A percentile compares a stretch with the other conserved stretches of the same genome.
Conservation (phyloP, 257 asterid genomes). For the Fraxinus pennsylvanica region DNA sequence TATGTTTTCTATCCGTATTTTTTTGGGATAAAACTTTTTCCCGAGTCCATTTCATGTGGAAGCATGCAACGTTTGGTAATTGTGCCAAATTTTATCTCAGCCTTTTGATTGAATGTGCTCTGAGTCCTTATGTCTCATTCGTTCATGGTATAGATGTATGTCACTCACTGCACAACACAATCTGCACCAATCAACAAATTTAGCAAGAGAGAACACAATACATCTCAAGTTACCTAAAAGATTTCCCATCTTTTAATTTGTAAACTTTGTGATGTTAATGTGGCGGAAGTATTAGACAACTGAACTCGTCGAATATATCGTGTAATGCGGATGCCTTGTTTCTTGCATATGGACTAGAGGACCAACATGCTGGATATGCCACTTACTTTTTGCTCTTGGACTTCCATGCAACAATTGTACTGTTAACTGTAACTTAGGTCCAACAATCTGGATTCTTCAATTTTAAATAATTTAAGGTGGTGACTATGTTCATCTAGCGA, state of each 20-base stretch:
- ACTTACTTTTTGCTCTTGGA: not conserved
- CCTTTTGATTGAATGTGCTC: not conserved
- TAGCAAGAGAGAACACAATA: not conserved
- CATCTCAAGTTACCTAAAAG: not conserved
- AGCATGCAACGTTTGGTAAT: conserved; percentile 14
- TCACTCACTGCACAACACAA: not conserved
- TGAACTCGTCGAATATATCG: not conserved
- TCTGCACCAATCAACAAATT: not conserved
- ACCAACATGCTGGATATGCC: not conserved
- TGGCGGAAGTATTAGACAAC: not conserved
- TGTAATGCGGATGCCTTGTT: not conserved
- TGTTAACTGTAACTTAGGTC: not conserved
- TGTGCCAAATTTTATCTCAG: conserved; percentile 3
- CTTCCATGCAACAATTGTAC: not conserved
- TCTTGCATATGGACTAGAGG: not conserved
- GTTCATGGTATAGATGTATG: not conserved
- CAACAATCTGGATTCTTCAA: not conserved
- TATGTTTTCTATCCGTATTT: conserved; percentile 41
- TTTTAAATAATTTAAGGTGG: not conserved
- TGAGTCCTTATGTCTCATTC: not conserved
- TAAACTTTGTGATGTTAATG: not conserved
- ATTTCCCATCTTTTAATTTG: not conserved
- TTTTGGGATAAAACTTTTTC: not conserved
- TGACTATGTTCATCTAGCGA: not conserved
- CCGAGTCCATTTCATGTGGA: not conserved